phyloP scores from a whole-genome alignment of 2,329 filamentous ascomycete species.

The Fusarium sp. region DNA sequence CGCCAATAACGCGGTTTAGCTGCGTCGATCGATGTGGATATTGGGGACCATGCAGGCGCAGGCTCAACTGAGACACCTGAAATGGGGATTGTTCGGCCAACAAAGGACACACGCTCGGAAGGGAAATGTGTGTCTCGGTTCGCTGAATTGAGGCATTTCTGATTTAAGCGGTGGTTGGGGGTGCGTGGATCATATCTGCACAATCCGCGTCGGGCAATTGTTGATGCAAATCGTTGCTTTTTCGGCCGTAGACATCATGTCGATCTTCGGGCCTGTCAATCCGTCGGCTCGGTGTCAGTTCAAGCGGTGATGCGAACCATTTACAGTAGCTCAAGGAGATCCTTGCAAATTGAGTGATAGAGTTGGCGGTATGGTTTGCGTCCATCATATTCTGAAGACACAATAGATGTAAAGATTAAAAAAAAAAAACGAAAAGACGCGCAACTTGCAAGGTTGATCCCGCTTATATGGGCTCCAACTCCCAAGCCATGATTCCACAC shows the following conservation, averaged over 20 bases:
- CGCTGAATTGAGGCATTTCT: conserved; percentile 28
- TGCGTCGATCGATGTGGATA: conserved; percentile 22
- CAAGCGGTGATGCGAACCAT: conserved; percentile 4
- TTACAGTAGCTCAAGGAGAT: conserved; percentile 5
- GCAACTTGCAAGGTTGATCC: background rate
- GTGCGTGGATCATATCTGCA: background rate
- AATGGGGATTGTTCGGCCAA: background rate
- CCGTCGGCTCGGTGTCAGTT: conserved; percentile 21
- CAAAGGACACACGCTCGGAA: background rate
- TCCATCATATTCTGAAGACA: too few relatives aligned
- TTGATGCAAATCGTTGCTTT: conserved; percentile 9
- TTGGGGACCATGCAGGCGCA: conserved; percentile 1
- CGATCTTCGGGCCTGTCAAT: conserved; percentile 32
- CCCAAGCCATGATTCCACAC: background rate
- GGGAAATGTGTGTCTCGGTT: background rate
- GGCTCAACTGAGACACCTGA: conserved; percentile 38
- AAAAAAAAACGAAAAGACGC: background rate
- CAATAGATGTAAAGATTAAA: background rate
- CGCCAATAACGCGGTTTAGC: conserved; percentile 23
- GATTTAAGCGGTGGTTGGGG: conserved; percentile 30
- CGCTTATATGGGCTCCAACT: background rate
- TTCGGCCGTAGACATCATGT: background rate
- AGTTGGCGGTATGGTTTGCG: background rate
- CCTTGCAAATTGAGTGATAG: background rate
- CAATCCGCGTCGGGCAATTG: conserved; percentile 9